Evolutionary conservation across 257 asterid species (phyloP).

Genomic region (Solanum gandarillasii): DNA sequence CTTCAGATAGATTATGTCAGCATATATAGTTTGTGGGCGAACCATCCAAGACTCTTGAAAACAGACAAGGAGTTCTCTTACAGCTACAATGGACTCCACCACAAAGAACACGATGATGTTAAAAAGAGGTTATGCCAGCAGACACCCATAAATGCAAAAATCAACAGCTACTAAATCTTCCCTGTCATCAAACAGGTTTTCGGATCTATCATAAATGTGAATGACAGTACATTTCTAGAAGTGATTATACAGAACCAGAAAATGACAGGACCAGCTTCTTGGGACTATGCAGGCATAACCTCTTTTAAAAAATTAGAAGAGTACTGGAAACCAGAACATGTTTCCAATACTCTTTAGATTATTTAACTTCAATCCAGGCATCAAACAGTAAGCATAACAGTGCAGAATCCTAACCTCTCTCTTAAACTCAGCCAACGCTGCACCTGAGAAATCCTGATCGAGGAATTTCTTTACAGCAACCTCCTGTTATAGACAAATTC

Average conservation of each 20-base stretch:
- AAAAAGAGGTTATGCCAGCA: not conserved
- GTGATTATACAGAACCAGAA: not conserved
- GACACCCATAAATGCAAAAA: not conserved
- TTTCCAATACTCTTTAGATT: not conserved
- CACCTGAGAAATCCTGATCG: conserved; percentile 99
- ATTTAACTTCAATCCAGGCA: not conserved
- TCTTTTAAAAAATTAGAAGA: not conserved
- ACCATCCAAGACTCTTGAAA: not conserved
- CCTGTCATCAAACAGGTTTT: not conserved
- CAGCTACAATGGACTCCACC: not conserved
- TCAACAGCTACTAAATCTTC: not conserved
- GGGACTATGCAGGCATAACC: not conserved
- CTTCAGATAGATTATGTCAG: not conserved
- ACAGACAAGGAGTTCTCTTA: not conserved
- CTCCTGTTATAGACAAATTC: conserved; percentile 44
- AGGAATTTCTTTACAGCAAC: conserved; percentile 99
- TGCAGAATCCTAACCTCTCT: conserved; percentile 64
- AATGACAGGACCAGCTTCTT: not conserved
- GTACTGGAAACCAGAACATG: not conserved
- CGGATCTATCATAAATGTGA: not conserved
- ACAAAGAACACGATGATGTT: not conserved
- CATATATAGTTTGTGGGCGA: not conserved
- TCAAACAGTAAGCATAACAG: not conserved
- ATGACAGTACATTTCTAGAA: not conserved
- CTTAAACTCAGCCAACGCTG: conserved; percentile 97